Evolutionary conservation across 129 eudicot species (phyloP).

Genomic region (Chrysanthemum seticuspe): DNA sequence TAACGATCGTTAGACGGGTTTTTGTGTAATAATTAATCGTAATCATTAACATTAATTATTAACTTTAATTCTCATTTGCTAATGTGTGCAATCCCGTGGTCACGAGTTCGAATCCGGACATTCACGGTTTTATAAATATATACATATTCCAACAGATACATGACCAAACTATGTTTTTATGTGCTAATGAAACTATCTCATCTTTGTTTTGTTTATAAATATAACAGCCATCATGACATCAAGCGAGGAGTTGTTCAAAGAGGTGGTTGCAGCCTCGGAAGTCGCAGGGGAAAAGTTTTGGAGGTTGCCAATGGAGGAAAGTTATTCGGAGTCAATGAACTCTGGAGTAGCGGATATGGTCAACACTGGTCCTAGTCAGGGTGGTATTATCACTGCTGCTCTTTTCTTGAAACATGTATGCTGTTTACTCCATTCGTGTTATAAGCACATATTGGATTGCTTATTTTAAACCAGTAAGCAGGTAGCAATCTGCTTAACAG

Average conservation of each 20-base stretch:
- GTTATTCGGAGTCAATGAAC: constrained; percentile 97
- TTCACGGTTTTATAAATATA: too few relatives aligned
- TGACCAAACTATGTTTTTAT: constrained; percentile 2
- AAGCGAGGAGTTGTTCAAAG: constrained; percentile 76
- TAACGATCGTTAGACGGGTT: too few relatives aligned
- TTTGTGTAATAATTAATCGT: too few relatives aligned
- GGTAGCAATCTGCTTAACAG: too few relatives aligned
- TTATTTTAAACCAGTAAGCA: too few relatives aligned
- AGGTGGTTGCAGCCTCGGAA: constrained; percentile 81
- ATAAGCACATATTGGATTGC: too few relatives aligned
- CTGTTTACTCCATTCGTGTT: neutral
- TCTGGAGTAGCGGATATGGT: constrained; percentile 98
- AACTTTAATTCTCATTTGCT: too few relatives aligned
- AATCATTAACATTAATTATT: too few relatives aligned
- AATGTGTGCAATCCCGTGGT: too few relatives aligned
- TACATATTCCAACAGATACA: too few relatives aligned
- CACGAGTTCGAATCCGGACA: too few relatives aligned
- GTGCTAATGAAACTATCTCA: neutral
- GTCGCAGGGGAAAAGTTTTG: constrained; percentile 85
- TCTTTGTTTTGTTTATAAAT: neutral
- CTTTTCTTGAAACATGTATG: constrained; percentile 92
- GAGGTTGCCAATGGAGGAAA: constrained; percentile 98
- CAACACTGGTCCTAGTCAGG: constrained; percentile 87
- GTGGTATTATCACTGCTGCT: constrained; percentile 91
- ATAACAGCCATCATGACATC: constrained; percentile 83